Percentiles rank a stretch among this genome's conserved stretches.
Evolutionary conservation across 73 alveolate species (phyloP).

Genomic region (Paramecium sexaurelia): DNA sequence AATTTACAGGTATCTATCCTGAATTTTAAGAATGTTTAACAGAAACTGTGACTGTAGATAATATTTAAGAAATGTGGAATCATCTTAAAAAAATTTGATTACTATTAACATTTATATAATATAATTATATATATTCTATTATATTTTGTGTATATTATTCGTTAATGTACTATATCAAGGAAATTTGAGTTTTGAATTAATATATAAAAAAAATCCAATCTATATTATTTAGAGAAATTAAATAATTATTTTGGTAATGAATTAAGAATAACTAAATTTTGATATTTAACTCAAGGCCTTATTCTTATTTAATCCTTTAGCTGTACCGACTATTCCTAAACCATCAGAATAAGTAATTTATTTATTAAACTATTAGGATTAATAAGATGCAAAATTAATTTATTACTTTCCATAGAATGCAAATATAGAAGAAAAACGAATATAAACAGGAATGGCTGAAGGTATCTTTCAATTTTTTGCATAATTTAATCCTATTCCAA

Average conservation of each 20-base stretch:
- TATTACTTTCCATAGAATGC: neutral
- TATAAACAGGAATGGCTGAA: slow-evolving; percentile 58
- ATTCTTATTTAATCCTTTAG: slow-evolving; percentile 31
- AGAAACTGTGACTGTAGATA: neutral
- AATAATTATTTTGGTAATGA: neutral
- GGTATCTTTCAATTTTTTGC: slow-evolving; percentile 32
- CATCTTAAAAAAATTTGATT: neutral
- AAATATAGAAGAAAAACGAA: slow-evolving; percentile 25
- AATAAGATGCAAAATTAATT: slow-evolving; percentile 35
- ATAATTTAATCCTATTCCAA: neutral
- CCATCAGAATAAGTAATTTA: slow-evolving; percentile 43
- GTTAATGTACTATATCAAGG: no score
- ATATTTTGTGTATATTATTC: no score
- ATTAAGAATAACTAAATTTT: neutral
- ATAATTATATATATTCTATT: neutral
- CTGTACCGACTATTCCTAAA: neutral
- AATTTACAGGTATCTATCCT: slow-evolving; percentile 36
- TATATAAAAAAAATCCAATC: no score
- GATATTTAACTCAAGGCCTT: slow-evolving; percentile 15
- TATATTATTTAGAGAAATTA: neutral
- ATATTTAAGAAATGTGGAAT: slow-evolving; percentile 4
- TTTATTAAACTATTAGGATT: neutral
- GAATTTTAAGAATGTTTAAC: neutral
- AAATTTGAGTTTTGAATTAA: neutral
- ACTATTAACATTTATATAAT: no score